Conservation (phyloP, 192 early-diverging fungal species). For the Blastocladiella britannica region DNA sequence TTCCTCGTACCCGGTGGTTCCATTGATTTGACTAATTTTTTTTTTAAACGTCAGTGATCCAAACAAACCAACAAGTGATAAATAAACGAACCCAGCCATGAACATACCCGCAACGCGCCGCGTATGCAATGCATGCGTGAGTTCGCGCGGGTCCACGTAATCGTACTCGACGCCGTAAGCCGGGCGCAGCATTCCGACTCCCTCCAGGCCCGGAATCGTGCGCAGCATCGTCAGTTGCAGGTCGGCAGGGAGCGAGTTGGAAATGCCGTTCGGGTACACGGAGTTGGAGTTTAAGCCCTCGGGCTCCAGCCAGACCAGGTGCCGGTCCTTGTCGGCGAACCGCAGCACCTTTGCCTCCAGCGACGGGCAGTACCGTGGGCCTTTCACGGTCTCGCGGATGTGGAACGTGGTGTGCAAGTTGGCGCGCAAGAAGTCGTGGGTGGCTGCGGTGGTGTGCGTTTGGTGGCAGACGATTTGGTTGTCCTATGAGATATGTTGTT, state of each 20-base stretch:
- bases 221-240: slow-evolving; percentile 45
- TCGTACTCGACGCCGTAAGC: slow-evolving; percentile 78
- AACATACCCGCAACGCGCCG: slow-evolving; percentile 53
- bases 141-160: slow-evolving; percentile 60
- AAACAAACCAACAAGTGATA: too few relatives aligned
- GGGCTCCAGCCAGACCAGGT: slow-evolving; percentile 61
- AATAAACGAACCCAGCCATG: too few relatives aligned
- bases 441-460: slow-evolving; percentile 43
- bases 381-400: slow-evolving; percentile 62
- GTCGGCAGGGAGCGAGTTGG: slow-evolving; percentile 59
- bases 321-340: slow-evolving; percentile 39
- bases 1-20: slow-evolving; percentile 71
- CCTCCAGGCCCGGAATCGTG: slow-evolving; percentile 51
- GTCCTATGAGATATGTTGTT: too few relatives aligned
- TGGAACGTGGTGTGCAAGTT: slow-evolving; percentile 62
- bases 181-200: slow-evolving; percentile 45
- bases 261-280: slow-evolving; percentile 71
- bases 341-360: slow-evolving; percentile 60
- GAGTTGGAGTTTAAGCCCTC: slow-evolving; percentile 50
- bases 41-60: too few relatives aligned
- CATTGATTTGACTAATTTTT: slow-evolving; percentile 74
- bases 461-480: slow-evolving; percentile 52
- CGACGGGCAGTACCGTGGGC: slow-evolving; percentile 64
- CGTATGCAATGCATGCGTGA: slow-evolving; percentile 51
- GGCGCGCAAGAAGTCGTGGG: slow-evolving; percentile 43